These are phyloP conservation scores for Saccharomyces pastorianus DNA, from an alignment of 1,139 yeast species.

Conservation along the genomic window DNA sequence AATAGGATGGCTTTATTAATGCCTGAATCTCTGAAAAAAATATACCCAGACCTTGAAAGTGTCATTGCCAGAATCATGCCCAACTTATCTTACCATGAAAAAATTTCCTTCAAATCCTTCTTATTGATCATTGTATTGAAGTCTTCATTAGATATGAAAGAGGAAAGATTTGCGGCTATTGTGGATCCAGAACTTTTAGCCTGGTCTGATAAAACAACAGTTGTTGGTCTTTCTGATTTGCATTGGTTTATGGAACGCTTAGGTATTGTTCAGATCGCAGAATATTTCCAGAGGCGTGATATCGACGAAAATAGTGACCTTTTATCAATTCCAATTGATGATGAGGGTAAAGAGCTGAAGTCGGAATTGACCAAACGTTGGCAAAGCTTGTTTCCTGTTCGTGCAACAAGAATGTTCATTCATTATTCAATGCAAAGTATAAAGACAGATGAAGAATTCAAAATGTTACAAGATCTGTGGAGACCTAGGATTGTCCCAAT, in stretches of 20 bases:
- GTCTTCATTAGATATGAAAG: constrained; percentile 60
- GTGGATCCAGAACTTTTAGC: constrained; percentile 89
- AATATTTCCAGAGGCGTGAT: constrained; percentile 75
- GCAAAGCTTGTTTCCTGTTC: constrained; percentile 89
- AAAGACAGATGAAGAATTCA: constrained; percentile 67
- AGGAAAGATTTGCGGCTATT: constrained; percentile 69
- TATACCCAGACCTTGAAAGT: constrained; percentile 70
- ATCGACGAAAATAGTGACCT: constrained; percentile 72
- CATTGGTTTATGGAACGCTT: constrained; percentile 98
- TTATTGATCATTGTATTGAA: constrained; percentile 85
- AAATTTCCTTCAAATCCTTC: constrained; percentile 88
- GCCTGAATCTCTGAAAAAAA: constrained; percentile 81
- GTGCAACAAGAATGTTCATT: constrained; percentile 90
- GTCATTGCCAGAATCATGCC: constrained; percentile 69
- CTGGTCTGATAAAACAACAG: constrained; percentile 89
- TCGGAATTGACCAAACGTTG: constrained; percentile 78
- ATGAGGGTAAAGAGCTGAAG: constrained; percentile 71
- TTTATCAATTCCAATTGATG: constrained; percentile 78
- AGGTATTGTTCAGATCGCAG: constrained; percentile 89
- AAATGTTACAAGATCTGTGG: constrained; percentile 71
- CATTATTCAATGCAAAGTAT: constrained; percentile 92
- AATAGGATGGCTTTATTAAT: constrained; percentile 87
- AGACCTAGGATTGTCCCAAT: constrained; percentile 88
- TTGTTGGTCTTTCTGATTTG: constrained; percentile 77
- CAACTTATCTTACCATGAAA: constrained; percentile 81